Conservation (phyloP, 148 eudicot genomes). For the Arbutus unedo region DNA sequence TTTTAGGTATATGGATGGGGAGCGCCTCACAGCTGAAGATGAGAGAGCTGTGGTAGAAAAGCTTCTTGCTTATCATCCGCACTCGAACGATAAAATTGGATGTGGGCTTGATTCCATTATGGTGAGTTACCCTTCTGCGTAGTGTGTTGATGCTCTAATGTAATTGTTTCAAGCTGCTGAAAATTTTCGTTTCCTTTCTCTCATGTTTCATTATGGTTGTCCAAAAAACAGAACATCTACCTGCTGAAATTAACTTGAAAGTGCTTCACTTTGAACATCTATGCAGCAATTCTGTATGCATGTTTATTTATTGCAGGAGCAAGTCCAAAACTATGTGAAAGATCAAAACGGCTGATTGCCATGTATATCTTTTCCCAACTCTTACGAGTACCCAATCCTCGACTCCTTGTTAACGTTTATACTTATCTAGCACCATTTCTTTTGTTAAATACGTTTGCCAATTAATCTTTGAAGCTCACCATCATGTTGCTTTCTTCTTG, state of each 20-base stretch:
- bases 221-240: background rate
- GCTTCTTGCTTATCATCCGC: slow-evolving; percentile 80
- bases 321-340: background rate
- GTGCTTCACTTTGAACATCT: background rate
- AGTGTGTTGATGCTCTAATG: background rate
- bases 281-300: background rate
- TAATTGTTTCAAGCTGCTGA: slow-evolving; percentile 8
- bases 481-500: background rate
- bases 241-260: background rate
- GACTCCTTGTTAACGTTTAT: background rate
- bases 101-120: slow-evolving; percentile 75
- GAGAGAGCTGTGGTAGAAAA: slow-evolving; percentile 58
- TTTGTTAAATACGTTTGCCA: background rate
- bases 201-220: background rate
- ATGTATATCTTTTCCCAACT: slow-evolving; percentile 1
- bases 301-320: background rate
- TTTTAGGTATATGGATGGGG: slow-evolving; percentile 74
- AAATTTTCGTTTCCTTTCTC: background rate
- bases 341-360: background rate
- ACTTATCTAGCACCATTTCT: background rate
- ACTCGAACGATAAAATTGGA: slow-evolving; percentile 75
- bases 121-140: slow-evolving; percentile 38
- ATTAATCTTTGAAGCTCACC: background rate
- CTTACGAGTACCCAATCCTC: background rate
- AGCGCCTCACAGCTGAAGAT: slow-evolving; percentile 52